Evolutionary conservation across 805 yeast genomes (phyloP), one percentile per base, ranked within the genome.

Genomic region (Hanseniaspora occidentalis): DNA sequence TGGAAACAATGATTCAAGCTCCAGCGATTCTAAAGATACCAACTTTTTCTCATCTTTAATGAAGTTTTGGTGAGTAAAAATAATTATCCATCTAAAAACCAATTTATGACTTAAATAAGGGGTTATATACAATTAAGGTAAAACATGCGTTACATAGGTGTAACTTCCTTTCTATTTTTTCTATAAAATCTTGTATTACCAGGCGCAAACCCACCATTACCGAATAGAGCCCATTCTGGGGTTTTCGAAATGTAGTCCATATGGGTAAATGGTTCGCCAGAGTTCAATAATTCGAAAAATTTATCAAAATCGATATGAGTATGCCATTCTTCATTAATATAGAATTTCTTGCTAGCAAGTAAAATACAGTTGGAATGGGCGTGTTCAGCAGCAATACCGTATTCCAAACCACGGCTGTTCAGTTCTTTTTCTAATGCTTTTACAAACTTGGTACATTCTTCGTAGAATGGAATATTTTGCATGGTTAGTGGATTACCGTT

Each of bases 381-480:
- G 58, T 86, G 96, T 58, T 88, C 96, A 0, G 96, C 94, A 9
- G 96, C 95, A 43, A 86, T 66, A 36, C 77, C 94, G 53, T 88
- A 86, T 21, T 68, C 69, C 23, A 80, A 65, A 1, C 86, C 86
- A 50, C 94, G 71, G 10, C 66, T 58, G 40, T 73, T 66, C 43
- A 86, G 67, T 50, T 79, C 85, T 10, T 64, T 62, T 35, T 74
- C 72, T 47, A 86, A 70, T 8, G 65, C 67, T 37, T 66, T 67
- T 4, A 85, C 96, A 58, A 86, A 86, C 6, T 58, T 64, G 50
- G 75, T 77, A 54, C 95, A 89, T 57, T 86, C 96, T 47, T 84
- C 94, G 55, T 86, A 86, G 54, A 83, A 86, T 35, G 96, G 96
- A 42, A 88, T 92, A 54, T 86, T 86, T 56, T 86, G 89, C 96